Percentiles rank a stretch among this genome's conserved stretches.
Conservation (phyloP, 768 basidiomycete species). For the Obba rivulosa region DNA sequence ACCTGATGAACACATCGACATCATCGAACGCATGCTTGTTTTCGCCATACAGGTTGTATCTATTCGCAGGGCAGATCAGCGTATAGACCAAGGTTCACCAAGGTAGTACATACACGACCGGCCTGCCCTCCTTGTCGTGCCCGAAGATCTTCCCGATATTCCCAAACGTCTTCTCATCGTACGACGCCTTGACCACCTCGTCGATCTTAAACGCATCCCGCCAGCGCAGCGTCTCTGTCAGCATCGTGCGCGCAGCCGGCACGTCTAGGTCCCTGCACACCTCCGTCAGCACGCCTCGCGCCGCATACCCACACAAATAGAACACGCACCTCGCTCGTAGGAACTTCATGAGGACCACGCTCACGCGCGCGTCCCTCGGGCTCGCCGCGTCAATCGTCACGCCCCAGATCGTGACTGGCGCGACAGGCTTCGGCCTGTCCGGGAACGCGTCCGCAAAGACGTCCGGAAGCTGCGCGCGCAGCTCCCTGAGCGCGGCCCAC, state of each 20-base stretch:
- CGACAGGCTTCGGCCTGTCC: conserved; percentile 46
- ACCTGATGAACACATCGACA: conserved; percentile 72
- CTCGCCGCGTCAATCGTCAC: conserved; percentile 45
- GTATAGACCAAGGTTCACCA: background rate
- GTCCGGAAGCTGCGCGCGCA: conserved; percentile 49
- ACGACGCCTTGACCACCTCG: conserved; percentile 48
- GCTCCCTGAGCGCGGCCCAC: conserved; percentile 63
- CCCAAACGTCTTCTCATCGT: conserved; percentile 30
- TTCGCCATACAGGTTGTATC: conserved; percentile 78
- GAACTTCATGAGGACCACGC: conserved; percentile 80
- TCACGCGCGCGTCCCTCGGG: conserved; percentile 60
- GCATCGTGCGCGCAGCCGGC: conserved; percentile 52
- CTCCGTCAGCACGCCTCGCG: background rate
- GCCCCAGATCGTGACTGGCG: conserved; percentile 63
- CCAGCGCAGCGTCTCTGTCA: conserved; percentile 67
- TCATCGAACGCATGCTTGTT: conserved; percentile 75
- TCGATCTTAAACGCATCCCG: conserved; percentile 64
- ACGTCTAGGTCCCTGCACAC: conserved; percentile 44
- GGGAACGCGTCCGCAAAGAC: conserved; percentile 56
- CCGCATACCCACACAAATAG: background rate
- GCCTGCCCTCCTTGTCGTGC: conserved; percentile 64
- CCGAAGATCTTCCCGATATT: conserved; percentile 60
- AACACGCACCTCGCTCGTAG: conserved; percentile 58
- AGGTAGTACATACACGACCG: conserved; percentile 52
- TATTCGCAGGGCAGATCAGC: conserved; percentile 18